These are phyloP conservation scores for Dalbergia cultrata DNA, from an alignment of 306 rosid genomes.

Conservation along the genomic window DNA sequence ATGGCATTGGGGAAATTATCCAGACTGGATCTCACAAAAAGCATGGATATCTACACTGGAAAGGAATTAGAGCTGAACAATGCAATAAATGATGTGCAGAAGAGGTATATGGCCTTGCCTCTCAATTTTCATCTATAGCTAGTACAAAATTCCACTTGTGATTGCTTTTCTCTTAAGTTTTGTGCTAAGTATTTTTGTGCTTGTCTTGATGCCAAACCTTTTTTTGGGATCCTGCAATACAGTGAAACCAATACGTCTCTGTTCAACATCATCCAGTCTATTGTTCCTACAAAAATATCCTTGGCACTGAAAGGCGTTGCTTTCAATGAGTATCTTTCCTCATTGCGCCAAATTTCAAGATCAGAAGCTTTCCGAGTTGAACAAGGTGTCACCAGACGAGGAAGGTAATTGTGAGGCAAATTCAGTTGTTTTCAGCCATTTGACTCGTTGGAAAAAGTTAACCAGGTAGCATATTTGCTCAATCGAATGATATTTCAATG, in stretches of 20 bases:
- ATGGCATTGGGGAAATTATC: constrained; percentile 67
- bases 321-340: constrained; percentile 75
- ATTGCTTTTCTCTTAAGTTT: constrained; percentile 7
- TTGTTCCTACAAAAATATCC: constrained; percentile 65
- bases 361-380: constrained; percentile 76
- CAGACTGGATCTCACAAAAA: constrained; percentile 52
- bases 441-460: constrained; percentile 8
- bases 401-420: constrained; percentile 62
- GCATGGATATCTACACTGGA: constrained; percentile 46
- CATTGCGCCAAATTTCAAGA: constrained; percentile 73
- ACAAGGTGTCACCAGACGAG: constrained; percentile 56
- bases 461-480: constrained; percentile 38
- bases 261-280: constrained; percentile 57
- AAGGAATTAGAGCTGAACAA: constrained; percentile 52
- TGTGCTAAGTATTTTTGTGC: background rate
- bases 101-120: constrained; percentile 60
- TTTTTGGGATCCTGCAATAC: constrained; percentile 50
- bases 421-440: constrained; percentile 30
- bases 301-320: constrained; percentile 63
- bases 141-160: background rate
- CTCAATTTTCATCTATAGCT: constrained; percentile 23
- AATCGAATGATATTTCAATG: constrained; percentile 48
- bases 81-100: constrained; percentile 47
- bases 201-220: constrained; percentile 35
- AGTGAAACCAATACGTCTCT: constrained; percentile 65